A percentile compares a stretch with the other conserved stretches of the same genome.
phyloP scores from a whole-genome alignment of 1,284 basidiomycete genomes.

The Thelephora terrestris region DNA sequence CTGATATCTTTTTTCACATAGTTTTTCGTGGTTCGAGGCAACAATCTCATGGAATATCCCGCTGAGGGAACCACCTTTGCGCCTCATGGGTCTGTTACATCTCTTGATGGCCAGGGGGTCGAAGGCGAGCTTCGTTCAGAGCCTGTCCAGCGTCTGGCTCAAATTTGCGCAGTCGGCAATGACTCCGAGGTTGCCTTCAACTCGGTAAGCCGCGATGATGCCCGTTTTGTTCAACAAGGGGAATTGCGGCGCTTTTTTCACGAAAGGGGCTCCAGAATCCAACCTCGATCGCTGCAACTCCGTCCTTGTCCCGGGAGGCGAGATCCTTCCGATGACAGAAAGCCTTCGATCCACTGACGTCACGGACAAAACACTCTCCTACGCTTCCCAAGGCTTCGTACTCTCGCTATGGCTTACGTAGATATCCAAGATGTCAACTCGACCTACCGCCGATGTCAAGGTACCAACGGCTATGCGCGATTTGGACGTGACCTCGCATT shows the following conservation, averaged over 20 bases:
- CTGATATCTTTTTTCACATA: constrained; percentile 19
- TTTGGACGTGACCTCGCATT: constrained; percentile 92
- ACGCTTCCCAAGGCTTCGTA: constrained; percentile 77
- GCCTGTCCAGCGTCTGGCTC: constrained; percentile 73
- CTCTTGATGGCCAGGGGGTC: constrained; percentile 51
- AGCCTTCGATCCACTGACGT: constrained; percentile 55
- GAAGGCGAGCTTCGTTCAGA: constrained; percentile 53
- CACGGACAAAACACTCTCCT: constrained; percentile 58
- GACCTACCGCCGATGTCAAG: constrained; percentile 71
- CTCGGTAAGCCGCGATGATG: constrained; percentile 77
- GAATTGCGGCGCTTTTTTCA: constrained; percentile 61
- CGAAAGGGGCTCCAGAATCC: constrained; percentile 95
- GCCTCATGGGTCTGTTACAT: constrained; percentile 65
- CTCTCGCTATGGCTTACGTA: constrained; percentile 84
- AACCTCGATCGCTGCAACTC: constrained; percentile 83
- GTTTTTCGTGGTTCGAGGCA: constrained; percentile 67
- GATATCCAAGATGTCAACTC: constrained; percentile 72
- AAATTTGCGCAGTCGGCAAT: constrained; percentile 88
- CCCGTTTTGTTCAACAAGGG: constrained; percentile 65
- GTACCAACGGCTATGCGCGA: constrained; percentile 71
- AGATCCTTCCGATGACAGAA: constrained; percentile 49
- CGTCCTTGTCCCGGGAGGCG: constrained; percentile 58
- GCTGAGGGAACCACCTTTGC: constrained; percentile 90
- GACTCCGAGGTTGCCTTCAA: constrained; percentile 87
- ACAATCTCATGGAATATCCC: constrained; percentile 54